phyloP scores from a whole-genome alignment of 2,329 filamentous ascomycete genomes.

The Huntiella bhutanensis region DNA sequence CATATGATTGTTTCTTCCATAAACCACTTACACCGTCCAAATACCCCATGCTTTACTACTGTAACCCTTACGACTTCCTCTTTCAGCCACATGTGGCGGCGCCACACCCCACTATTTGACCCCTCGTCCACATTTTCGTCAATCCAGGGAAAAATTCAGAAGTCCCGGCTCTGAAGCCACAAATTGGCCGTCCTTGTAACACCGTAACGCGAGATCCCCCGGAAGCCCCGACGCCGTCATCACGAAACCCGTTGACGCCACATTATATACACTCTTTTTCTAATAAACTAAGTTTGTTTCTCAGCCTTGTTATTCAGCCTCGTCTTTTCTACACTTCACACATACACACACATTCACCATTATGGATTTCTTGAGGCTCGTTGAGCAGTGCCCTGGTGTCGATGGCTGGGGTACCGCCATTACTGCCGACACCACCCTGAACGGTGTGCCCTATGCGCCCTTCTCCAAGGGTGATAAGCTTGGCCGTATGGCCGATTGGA shows the following conservation, averaged over 20 bases:
- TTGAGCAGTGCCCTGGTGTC: slow-evolving; percentile 52
- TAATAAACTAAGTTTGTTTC: not conserved
- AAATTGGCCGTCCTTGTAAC: slow-evolving; percentile 1
- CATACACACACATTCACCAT: not conserved
- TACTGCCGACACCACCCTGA: slow-evolving; percentile 69
- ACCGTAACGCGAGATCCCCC: not conserved
- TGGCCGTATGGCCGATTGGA: slow-evolving; percentile 98
- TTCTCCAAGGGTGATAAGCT: slow-evolving; percentile 98
- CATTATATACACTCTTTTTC: too few species aligned
- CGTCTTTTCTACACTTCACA: slow-evolving; percentile 3
- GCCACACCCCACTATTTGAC: slow-evolving; percentile 4
- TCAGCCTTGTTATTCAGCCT: slow-evolving; percentile 1
- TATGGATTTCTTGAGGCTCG: slow-evolving; percentile 37
- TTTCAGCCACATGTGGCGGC: too few species aligned
- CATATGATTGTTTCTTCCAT: too few species aligned
- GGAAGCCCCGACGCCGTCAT: not conserved
- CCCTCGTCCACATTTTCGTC: slow-evolving; percentile 11
- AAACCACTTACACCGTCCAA: too few species aligned
- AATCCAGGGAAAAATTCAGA: slow-evolving; percentile 10
- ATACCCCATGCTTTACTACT: too few species aligned
- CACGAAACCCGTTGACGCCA: not conserved
- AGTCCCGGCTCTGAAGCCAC: slow-evolving; percentile 1
- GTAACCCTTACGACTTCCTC: too few species aligned
- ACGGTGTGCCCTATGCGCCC: slow-evolving; percentile 90
- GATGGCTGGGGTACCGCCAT: slow-evolving; percentile 77